A percentile compares a stretch with the other conserved stretches of the same genome.
Conservation (phyloP, 768 basidiomycete genomes). For the Termitomyces sp. region DNA sequence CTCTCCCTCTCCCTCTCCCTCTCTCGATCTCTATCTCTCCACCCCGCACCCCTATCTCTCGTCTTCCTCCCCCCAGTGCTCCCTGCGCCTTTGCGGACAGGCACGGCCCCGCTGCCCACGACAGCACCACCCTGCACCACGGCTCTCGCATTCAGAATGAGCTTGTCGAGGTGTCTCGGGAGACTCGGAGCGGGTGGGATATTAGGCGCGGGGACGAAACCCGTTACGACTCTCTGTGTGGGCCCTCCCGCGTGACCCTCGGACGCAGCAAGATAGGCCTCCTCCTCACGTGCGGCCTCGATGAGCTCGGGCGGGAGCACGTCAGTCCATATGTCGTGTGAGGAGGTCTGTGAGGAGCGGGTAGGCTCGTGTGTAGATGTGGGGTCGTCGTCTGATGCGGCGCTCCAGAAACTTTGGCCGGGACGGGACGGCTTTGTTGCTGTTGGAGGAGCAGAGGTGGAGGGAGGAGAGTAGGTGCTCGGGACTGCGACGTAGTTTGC, state of each 20-base stretch:
- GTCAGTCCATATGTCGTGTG: constrained; percentile 55
- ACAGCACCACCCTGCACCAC: constrained; percentile 21
- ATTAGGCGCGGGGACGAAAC: constrained; percentile 59
- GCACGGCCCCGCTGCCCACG: constrained; percentile 16
- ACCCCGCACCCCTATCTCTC: constrained; percentile 9
- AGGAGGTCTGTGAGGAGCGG: background rate
- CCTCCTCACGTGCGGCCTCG: constrained; percentile 80
- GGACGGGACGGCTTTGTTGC: constrained; percentile 3
- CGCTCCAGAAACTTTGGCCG: constrained; percentile 38
- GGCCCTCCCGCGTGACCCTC: constrained; percentile 22
- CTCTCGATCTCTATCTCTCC: constrained; percentile 22
- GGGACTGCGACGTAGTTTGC: constrained; percentile 87
- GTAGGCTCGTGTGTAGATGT: background rate
- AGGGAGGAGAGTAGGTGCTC: no score
- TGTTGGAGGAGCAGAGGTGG: no score
- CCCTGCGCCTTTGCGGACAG: constrained; percentile 22
- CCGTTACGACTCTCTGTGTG: constrained; percentile 20
- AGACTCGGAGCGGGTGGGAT: constrained; percentile 86
- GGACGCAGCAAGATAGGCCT: constrained; percentile 56
- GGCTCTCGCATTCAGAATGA: constrained; percentile 69
- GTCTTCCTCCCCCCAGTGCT: background rate
- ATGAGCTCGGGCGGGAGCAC: constrained; percentile 74
- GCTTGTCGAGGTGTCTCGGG: constrained; percentile 89
- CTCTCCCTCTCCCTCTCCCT: constrained; percentile 10
- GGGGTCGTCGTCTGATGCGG: constrained; percentile 28